These are phyloP conservation scores for Monilinia laxa DNA, from an alignment of 2,329 filamentous ascomycete species.

Conservation along the genomic window DNA sequence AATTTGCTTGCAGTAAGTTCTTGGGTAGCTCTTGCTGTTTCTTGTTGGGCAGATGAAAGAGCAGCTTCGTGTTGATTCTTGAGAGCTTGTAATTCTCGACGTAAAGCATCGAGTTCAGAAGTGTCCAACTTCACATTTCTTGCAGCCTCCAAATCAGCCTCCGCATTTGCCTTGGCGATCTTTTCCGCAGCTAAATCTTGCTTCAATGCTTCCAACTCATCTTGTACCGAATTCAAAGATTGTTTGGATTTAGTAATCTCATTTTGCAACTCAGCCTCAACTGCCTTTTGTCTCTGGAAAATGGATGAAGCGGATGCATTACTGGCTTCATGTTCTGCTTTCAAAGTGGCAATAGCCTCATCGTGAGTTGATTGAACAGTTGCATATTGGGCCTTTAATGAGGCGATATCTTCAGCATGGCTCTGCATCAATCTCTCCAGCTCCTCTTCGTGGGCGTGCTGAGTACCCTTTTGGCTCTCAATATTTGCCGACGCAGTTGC, in stretches of 20 bases:
- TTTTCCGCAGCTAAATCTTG: conserved; percentile 44
- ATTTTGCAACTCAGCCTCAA: conserved; percentile 44
- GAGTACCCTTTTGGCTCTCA: conserved; percentile 39
- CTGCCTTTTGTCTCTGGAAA: conserved; percentile 37
- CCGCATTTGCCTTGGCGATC: conserved; percentile 45
- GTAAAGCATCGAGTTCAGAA: conserved; percentile 52
- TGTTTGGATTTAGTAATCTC: conserved; percentile 50
- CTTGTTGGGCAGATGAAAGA: conserved; percentile 41
- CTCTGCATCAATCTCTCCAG: conserved; percentile 54
- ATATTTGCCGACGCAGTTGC: neutral
- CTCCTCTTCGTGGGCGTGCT: conserved; percentile 50
- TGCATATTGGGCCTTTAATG: conserved; percentile 45
- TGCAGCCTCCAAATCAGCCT: conserved; percentile 58
- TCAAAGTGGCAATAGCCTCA: conserved; percentile 44
- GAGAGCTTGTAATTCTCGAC: conserved; percentile 50
- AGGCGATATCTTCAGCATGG: conserved; percentile 47
- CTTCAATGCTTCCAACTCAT: conserved; percentile 36
- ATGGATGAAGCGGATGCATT: conserved; percentile 28
- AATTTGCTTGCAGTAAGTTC: conserved; percentile 43
- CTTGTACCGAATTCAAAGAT: conserved; percentile 29
- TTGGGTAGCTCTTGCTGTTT: conserved; percentile 41
- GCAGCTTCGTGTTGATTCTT: conserved; percentile 50
- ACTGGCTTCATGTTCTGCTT: conserved; percentile 48
- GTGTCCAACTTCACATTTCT: conserved; percentile 58
- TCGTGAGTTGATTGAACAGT: conserved; percentile 51